Base-by-base conservation (phyloP, 345 rosid genomes). In the Erucastrum elatum region DNA sequence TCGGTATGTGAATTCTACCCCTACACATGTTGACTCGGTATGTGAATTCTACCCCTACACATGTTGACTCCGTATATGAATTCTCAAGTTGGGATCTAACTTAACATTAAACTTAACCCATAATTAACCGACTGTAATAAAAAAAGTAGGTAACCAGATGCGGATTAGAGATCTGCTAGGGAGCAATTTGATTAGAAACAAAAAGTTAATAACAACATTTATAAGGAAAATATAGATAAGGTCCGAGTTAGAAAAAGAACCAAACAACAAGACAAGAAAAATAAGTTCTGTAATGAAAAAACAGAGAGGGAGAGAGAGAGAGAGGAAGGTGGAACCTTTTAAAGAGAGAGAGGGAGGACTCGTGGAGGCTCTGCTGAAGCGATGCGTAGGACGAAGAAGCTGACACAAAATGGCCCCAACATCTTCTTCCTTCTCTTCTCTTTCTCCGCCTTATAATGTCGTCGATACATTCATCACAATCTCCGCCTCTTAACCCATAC, bases 351-450 rank as follows among this genome's bases (percentile, higher is more conserved):
- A 4, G 31, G 4, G 31, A 4, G 31, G 3, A 29, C 90, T 75
- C 87, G 94, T 85, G 91, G 88, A 82, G 70, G 87, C 77, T 61
- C 26, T 72, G 74, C 21, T 61, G 39, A 71, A 44, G 84, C 83
- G 92, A 81, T 82, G 87, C 88, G 90, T 85, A 87, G 83, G 77
- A 83, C 77, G 35, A 83, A 76, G 41, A 61, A 77, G 86, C 77
- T 84, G 89, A 86, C 86, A 70, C 66, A 75, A 73, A 80, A 80
- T 79, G 86, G 82, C 84, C 76, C 33, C 84, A 63, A 59, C 73
- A 29, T 2, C 78, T 2, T 46, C 76, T 56, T 53, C 74, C 13
- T 13, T 70, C 13, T 17, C 77, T 62, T 60, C 77, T 60, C 1
- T 74, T 1, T 60, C 77, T 60, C 69, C 74, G 12, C 51, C 30